Evolutionary conservation across 2,329 filamentous ascomycete genomes (phyloP).

Genomic region (Hymenoscyphus fraxineus): DNA sequence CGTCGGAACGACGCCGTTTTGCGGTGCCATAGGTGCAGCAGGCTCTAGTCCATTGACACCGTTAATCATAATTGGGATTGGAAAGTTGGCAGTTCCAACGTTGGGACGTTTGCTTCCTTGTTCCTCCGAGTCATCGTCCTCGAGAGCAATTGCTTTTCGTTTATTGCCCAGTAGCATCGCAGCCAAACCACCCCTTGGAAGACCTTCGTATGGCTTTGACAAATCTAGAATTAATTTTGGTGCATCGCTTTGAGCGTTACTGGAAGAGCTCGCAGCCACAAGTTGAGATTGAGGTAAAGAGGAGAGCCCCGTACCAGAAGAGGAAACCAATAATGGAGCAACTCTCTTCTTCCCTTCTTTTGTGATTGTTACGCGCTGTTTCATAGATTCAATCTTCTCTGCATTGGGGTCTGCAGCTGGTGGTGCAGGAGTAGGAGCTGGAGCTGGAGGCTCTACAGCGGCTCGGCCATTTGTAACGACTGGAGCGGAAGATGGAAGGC

Average conservation of each 20-base stretch:
- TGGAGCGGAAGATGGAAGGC: conserved; percentile 19
- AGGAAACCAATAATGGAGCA: conserved; percentile 84
- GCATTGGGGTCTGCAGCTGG: conserved; percentile 47
- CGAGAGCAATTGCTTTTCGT: conserved; percentile 69
- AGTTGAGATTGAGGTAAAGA: conserved; percentile 86
- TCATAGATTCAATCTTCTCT: conserved; percentile 65
- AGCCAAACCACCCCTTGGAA: conserved; percentile 84
- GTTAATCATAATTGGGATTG: conserved; percentile 71
- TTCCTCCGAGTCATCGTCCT: conserved; percentile 68
- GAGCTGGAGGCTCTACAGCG: conserved; percentile 32
- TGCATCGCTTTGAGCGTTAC: conserved; percentile 63
- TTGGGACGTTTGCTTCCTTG: conserved; percentile 57
- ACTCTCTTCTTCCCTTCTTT: conserved; percentile 98
- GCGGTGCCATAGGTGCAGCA: conserved; percentile 58
- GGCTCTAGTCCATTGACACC: conserved; percentile 74
- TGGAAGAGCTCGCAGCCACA: conserved; percentile 65
- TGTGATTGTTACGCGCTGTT: conserved; percentile 88
- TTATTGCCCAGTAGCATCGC: conserved; percentile 90
- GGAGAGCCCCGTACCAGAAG: conserved; percentile 80
- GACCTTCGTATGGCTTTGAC: conserved; percentile 87
- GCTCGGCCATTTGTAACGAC: conserved; percentile 27
- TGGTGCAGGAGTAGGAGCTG: conserved; percentile 35
- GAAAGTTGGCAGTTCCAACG: conserved; percentile 59
- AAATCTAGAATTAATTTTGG: conserved; percentile 84
- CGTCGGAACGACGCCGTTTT: conserved; percentile 60